These are phyloP conservation scores for Wallacemonas sp. DNA, from an alignment of 208 protist species.

Conservation along the genomic window DNA sequence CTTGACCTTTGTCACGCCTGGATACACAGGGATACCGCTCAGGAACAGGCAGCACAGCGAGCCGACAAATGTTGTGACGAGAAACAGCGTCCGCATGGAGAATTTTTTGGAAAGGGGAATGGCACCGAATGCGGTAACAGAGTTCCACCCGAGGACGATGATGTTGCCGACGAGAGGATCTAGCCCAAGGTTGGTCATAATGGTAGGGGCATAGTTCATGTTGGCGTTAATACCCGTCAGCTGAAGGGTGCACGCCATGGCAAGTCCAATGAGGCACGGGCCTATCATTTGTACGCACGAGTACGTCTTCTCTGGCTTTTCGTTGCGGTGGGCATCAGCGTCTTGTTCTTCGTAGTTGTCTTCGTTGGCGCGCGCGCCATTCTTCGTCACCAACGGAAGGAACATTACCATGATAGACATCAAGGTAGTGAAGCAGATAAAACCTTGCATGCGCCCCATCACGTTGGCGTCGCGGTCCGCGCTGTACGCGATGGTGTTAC, in stretches of 20 bases:
- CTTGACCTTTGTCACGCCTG: conserved; percentile 34
- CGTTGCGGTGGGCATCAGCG: background rate
- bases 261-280: conserved; percentile 31
- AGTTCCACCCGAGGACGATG: conserved; percentile 68
- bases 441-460: conserved; percentile 43
- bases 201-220: conserved; percentile 71
- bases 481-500: conserved; percentile 32
- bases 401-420: conserved; percentile 31
- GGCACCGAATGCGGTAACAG: conserved; percentile 39
- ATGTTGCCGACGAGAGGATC: conserved; percentile 55
- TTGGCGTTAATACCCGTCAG: conserved; percentile 75
- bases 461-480: conserved; percentile 23
- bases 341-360: conserved; percentile 20
- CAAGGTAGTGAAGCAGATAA: conserved; percentile 30
- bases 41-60: conserved; percentile 52
- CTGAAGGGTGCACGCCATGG: conserved; percentile 41
- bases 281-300: conserved; percentile 29
- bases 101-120: conserved; percentile 48
- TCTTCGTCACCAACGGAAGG: conserved; percentile 31
- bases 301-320: conserved; percentile 19
- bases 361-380: conserved; percentile 21
- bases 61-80: conserved; percentile 28
- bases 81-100: conserved; percentile 50
- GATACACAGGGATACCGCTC: conserved; percentile 55
- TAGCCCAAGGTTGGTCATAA: conserved; percentile 45